Base-by-base conservation (phyloP, 1,284 basidiomycete species). In the Gyrodon tennesseensis region DNA sequence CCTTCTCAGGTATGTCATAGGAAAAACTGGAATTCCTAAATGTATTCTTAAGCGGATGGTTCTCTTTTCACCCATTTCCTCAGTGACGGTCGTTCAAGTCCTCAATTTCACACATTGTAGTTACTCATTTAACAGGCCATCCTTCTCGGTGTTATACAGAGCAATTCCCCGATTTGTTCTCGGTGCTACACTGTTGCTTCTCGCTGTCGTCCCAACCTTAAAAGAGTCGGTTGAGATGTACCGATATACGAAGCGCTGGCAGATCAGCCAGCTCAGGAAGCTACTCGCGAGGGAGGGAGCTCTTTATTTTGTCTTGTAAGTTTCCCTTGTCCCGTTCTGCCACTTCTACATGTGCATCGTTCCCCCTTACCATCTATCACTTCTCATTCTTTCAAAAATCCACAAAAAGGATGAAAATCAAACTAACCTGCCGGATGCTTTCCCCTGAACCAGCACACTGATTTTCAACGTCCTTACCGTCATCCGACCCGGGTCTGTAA, bases 261-360 rank as follows among this genome's bases (percentile, higher is more conserved):
- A 56, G n/a, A 56, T 34, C 3, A 72, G 63, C 31, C 54, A 48
- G 4, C 57, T 51, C 16, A 60, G 69, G 40, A 40, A 29, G 3
- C 25, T 68, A 5, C 62, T 71, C 18, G 54, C 60, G 27, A 61
- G 53, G 12, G 70, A 73, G 19, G 71, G 70, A 7, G 23, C 56
- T 5, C 12, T 62, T 18, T 71, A 71, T 39, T 72, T 71, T 43
- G 5, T 62, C 7, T 40, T 72, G 70, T 71, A 44, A 11, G 72
- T 62, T 13, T 27, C 40, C 37, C 25, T 48, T 23, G 21, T 27
- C 57, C 4, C 18, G 21, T 31, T 41, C 21, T 41, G 16, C 19
- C 9, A n/a, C 9, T 23, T 23, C 27, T 18, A 4, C 34, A 18
- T n/a, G 53, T 18, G 40, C 23, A 3, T 64, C 4, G 13, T 43